Evolutionary conservation across 208 protist genomes (phyloP).

Genomic region (Trypanosoma melophagium): DNA sequence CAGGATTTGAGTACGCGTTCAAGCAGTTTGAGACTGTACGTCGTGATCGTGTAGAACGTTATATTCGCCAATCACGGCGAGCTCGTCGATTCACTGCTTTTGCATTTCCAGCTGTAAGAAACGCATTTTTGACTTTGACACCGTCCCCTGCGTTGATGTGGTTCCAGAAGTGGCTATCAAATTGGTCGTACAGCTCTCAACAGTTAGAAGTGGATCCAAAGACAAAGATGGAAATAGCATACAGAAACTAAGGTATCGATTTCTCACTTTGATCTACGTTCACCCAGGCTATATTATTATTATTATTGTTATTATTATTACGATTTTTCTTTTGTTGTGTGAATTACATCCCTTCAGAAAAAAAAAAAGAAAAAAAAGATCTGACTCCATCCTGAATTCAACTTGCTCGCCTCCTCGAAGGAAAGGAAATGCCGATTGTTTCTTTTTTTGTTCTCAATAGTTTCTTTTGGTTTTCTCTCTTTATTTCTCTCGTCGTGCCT

Average conservation of each 20-base stretch:
- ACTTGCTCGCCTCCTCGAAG: background rate
- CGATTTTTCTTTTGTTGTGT: background rate
- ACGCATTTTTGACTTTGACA: slow-evolving; percentile 46
- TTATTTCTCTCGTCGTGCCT: background rate
- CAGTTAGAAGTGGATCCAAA: slow-evolving; percentile 83
- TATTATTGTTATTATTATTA: background rate
- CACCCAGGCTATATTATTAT: too few species aligned
- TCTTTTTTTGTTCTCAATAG: background rate
- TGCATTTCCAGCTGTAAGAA: slow-evolving; percentile 41
- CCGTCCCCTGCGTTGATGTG: slow-evolving; percentile 44
- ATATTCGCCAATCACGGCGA: slow-evolving; percentile 84
- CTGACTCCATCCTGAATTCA: too few species aligned
- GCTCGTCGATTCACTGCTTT: slow-evolving; percentile 64
- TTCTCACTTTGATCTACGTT: too few species aligned
- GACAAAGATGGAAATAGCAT: slow-evolving; percentile 82
- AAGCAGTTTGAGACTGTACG: slow-evolving; percentile 79
- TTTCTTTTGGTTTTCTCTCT: background rate
- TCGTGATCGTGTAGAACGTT: slow-evolving; percentile 81
- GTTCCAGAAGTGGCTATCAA: slow-evolving; percentile 76
- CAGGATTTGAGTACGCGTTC: slow-evolving; percentile 86
- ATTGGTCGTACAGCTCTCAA: slow-evolving; percentile 85
- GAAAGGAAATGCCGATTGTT: background rate
- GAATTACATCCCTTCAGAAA: too few species aligned
- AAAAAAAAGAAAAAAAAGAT: too few species aligned
- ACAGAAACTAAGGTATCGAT: slow-evolving; percentile 14